Evolutionary conservation across 169 alveolate species (phyloP).

Genomic region (Plasmodium vinckei): DNA sequence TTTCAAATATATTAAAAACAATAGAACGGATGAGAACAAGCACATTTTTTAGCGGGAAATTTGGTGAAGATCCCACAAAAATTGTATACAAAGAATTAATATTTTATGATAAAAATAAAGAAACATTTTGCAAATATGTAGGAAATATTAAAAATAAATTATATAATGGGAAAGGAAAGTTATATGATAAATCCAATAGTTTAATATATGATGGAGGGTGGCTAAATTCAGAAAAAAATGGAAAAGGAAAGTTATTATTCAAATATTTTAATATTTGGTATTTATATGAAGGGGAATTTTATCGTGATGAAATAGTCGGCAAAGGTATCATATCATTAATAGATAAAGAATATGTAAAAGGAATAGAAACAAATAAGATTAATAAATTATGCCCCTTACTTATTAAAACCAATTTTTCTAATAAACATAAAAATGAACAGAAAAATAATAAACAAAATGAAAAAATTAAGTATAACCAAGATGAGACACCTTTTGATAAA

Average conservation of each 20-base stretch:
- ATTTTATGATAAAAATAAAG: constrained; percentile 60
- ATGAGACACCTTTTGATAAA: constrained; percentile 10
- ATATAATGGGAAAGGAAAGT: constrained; percentile 73
- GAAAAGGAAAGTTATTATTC: constrained; percentile 68
- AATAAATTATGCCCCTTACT: constrained; percentile 74
- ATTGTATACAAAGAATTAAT: constrained; percentile 42
- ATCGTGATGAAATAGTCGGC: constrained; percentile 56
- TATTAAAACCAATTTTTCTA: constrained; percentile 51
- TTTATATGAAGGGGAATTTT: constrained; percentile 72
- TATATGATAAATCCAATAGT: constrained; percentile 68
- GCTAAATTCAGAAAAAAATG: constrained; percentile 63
- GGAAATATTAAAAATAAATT: constrained; percentile 65
- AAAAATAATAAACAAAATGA: not conserved
- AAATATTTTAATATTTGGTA: constrained; percentile 76
- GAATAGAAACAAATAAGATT: constrained; percentile 39
- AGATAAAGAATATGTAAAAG: constrained; percentile 72
- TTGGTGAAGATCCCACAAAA: constrained; percentile 23
- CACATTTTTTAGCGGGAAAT: constrained; percentile 13
- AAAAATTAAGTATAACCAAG: not conserved
- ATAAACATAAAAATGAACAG: not conserved
- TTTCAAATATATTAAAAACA: constrained; percentile 26
- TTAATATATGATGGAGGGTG: constrained; percentile 75
- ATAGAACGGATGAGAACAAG: constrained; percentile 57
- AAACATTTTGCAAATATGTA: constrained; percentile 64
- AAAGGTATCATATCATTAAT: constrained; percentile 69